Conservation (phyloP, 78 protist species). For the Polysphondylium violaceum region DNA sequence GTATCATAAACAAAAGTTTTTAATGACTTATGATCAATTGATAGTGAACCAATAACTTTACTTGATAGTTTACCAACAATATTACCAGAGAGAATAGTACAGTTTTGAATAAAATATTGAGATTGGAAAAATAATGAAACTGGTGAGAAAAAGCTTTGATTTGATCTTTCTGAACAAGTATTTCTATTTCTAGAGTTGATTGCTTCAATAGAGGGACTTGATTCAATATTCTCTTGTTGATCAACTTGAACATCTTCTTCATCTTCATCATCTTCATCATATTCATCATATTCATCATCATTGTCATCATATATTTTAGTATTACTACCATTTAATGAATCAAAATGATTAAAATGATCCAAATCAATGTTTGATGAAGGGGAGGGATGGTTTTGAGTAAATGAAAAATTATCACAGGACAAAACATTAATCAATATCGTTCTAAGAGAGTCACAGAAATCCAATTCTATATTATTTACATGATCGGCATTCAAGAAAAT, state of each 20-base stretch:
- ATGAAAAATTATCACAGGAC: constrained; percentile 26
- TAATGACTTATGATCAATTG: constrained; percentile 37
- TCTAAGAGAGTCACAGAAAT: constrained; percentile 57
- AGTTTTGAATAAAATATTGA: constrained; percentile 45
- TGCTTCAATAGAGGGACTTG: not conserved
- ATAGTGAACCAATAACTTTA: constrained; percentile 5
- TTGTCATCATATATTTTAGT: not conserved
- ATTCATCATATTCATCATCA: not conserved
- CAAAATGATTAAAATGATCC: not conserved
- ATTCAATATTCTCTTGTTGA: not conserved
- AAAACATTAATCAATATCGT: constrained; percentile 34
- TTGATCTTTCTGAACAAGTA: not conserved
- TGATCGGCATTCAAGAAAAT: constrained; percentile 47
- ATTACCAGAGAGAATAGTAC: constrained; percentile 45
- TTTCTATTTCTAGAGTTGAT: too few species aligned
- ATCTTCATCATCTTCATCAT: not conserved
- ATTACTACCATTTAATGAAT: not conserved
- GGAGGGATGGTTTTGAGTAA: constrained; percentile 58
- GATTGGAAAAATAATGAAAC: constrained; percentile 35
- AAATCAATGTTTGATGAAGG: not conserved
- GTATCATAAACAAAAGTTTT: constrained; percentile 6
- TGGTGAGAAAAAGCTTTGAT: constrained; percentile 11
- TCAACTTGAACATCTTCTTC: not conserved
- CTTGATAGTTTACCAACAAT: constrained; percentile 37
- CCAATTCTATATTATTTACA: constrained; percentile 21